Base-by-base conservation (phyloP, 1,139 yeast genomes). In the Sugiyamaella castrensis region DNA sequence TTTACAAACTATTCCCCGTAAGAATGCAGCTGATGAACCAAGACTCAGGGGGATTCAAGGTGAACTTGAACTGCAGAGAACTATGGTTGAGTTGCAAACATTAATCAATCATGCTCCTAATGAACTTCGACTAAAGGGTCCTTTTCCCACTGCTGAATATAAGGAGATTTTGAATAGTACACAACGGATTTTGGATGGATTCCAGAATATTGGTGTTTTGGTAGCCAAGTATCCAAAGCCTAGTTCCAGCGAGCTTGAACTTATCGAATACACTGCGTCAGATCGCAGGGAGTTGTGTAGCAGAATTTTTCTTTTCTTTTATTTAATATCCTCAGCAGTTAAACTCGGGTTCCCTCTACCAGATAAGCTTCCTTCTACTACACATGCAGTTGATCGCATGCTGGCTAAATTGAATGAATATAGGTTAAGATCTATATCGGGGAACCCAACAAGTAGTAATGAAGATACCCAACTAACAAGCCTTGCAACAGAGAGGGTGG, bases 291-390 rank as follows among this genome's bases (percentile, higher is more conserved):
- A 87, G 60, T 71, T 87, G 29, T 86, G 85, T 58, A 83, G 82
- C 56, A 68, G 92, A 24, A 78, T 87, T 0, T 85, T 87, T 56
- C 71, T 86, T 53, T 79, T 83, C 7, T 85, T 87, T 61, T 86
- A 85, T 69, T 82, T 86, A 80, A 74, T 86, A 10, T 84, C 95
- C 2, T 81, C 92, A 31, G 86, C 95, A 0, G 73, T 87, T 71
- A 76, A 80, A 48, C 69, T 87, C 24, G 89, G 89, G 2, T 79
- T 86, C 53, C 95, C 95, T 1, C 64, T 86, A 28, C 94, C 95
- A 0, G 79, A 76, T 32, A 82, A 82, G 57, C 83, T 91, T 4
- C 94, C 94, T 0, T 81, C 88, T 0, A 83, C 88, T 0, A 87
- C 80, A 44, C 87, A 83, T 63, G 85, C 95, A 0, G 79, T 82